Base-by-base conservation (phyloP, 345 rosid genomes). In the Eucalyptus urophylla region DNA sequence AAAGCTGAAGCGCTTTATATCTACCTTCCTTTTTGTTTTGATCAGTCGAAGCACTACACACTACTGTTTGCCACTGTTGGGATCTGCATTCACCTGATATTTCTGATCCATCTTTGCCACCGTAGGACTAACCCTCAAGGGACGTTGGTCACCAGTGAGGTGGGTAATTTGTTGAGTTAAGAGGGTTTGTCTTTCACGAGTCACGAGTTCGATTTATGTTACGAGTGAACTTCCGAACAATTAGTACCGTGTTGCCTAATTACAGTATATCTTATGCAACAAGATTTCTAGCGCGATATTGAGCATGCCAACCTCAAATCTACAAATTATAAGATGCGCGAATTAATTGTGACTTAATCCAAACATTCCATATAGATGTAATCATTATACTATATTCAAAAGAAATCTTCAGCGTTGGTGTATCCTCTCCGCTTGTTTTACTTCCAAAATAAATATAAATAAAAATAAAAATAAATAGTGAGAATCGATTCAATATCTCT, bases 191-290 rank as follows among this genome's bases (percentile, higher is more conserved):
- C 24, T 72, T 33, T 8, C 81, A 33, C 13, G 2, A 22, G 12
- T 72, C 81, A 19, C 5, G 8, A 33, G 7, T 19, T 33, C 0
- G 8, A 37, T 19, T 72, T 7, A 72, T 10, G 45, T 19, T 10
- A 3, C 2, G 2, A 33, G 14, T 14, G 3, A 33, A 72, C 1
- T 43, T 72, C 5, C 5, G 0, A 72, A 72, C 2, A 10, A 0
- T 19, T 33, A 72, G 81, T 37, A 4, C 2, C 1, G 8, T 40
- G 24, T 17, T 69, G 4, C 4, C 44, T 72, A 33, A 37, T 21
- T 19, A 10, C 0, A 5, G 8, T 13, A 6, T 11, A 21, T 37
- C 4, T 76, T 7, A 11, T 37, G 15, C 8, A 2, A 76, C 11
- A 8, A 37, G 27, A 6, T 24, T 76, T 37, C 8, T 21, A 44